phyloP scores from a whole-genome alignment of 2,329 filamentous ascomycete genomes.

The Lizonia empirigonia region DNA sequence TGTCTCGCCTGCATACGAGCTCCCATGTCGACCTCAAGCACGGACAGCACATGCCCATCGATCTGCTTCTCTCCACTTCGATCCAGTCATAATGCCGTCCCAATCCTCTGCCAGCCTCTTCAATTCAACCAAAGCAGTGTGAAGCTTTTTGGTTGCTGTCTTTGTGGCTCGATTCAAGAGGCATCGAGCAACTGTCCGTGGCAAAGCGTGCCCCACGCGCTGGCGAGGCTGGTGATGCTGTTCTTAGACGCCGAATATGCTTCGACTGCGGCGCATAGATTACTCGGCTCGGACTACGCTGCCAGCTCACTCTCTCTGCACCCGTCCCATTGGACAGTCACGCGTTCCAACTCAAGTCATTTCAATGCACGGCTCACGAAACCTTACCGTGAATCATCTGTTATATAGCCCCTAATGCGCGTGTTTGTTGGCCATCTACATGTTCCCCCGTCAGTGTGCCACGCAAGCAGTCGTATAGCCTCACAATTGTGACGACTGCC shows the following conservation, averaged over 20 bases:
- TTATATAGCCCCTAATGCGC: constrained; percentile 46
- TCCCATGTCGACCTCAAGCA: constrained; percentile 29
- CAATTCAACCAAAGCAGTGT: constrained; percentile 7
- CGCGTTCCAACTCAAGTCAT: constrained; percentile 38
- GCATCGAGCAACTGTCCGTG: constrained; percentile 23
- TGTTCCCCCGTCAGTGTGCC: constrained; percentile 43
- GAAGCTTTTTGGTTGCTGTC: constrained; percentile 19
- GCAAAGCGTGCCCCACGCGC: constrained; percentile 28
- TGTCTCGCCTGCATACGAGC: constrained; percentile 32
- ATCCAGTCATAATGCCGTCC: constrained; percentile 17
- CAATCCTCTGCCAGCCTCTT: constrained; percentile 20
- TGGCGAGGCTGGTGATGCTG: constrained; percentile 27
- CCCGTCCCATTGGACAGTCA: constrained; percentile 35
- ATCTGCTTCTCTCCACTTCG: constrained; percentile 18
- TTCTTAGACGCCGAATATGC: constrained; percentile 31
- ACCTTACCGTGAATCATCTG: constrained; percentile 32
- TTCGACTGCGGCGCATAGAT: constrained; percentile 42
- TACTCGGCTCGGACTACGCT: constrained; percentile 39
- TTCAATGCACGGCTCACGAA: constrained; percentile 36
- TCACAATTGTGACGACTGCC: constrained; percentile 26
- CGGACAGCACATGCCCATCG: constrained; percentile 31
- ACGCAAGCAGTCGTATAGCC: constrained; percentile 45
- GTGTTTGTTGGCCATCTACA: constrained; percentile 37
- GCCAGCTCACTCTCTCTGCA: constrained; percentile 41
- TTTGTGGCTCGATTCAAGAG: constrained; percentile 25